phyloP scores from a whole-genome alignment of 2,329 filamentous ascomycete species.

The Aspergillus awamori region DNA sequence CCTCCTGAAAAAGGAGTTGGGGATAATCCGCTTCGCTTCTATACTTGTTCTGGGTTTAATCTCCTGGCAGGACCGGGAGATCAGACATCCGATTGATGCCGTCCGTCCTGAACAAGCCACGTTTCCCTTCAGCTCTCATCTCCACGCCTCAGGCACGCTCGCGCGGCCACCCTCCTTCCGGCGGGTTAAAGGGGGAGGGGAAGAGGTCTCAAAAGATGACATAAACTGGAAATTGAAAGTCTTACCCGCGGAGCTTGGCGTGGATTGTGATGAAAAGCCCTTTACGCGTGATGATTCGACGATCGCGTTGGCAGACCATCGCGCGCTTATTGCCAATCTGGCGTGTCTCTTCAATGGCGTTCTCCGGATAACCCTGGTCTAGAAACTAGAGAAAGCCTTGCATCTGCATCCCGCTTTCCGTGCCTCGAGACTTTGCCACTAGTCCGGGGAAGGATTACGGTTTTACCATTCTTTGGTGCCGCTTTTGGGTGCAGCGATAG shows the following conservation, averaged over 20 bases:
- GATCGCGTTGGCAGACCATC: conserved; percentile 27
- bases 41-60: conserved; percentile 3
- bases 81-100: conserved; percentile 7
- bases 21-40: background rate
- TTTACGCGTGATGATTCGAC: conserved; percentile 33
- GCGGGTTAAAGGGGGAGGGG: conserved; percentile 1
- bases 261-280: conserved; percentile 25
- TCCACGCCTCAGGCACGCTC: conserved; percentile 21
- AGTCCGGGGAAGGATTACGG: conserved; percentile 4
- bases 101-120: conserved; percentile 9
- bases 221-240: conserved; percentile 18
- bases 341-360: conserved; percentile 19
- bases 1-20: conserved; percentile 2
- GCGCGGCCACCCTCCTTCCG: conserved; percentile 18
- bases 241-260: conserved; percentile 28
- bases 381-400: conserved; percentile 11
- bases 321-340: conserved; percentile 33
- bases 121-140: conserved; percentile 4
- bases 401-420: conserved; percentile 6
- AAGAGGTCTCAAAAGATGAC: conserved; percentile 16
- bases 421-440: conserved; percentile 11
- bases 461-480: conserved; percentile 10
- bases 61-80: conserved; percentile 5
- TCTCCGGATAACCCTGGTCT: conserved; percentile 21
- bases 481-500: conserved; percentile 14